Evolutionary conservation across 306 rosid genomes (phyloP).

Genomic region (Clitoria ternatea): DNA sequence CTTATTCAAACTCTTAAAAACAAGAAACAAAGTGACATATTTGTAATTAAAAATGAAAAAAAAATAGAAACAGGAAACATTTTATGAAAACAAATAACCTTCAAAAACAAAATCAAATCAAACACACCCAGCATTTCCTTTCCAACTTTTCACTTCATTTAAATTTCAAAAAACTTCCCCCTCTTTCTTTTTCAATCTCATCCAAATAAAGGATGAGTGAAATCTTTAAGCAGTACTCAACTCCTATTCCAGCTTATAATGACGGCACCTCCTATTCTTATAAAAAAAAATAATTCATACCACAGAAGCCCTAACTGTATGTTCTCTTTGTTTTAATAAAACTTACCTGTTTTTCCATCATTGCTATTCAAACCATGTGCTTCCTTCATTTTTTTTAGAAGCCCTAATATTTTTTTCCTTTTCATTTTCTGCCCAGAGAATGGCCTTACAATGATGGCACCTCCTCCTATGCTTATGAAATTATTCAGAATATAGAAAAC

Average conservation of each 20-base stretch:
- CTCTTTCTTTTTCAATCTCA: not conserved
- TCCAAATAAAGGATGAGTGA: not conserved
- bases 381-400: too few relatives aligned
- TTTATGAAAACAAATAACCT: not conserved
- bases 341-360: too few relatives aligned
- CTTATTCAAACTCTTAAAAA: too few relatives aligned
- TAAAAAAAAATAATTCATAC: too few relatives aligned
- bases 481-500: not conserved
- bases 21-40: too few relatives aligned
- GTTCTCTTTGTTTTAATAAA: too few relatives aligned
- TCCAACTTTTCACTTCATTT: not conserved
- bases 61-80: not conserved
- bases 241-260: too few relatives aligned
- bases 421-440: not conserved
- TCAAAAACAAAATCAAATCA: too few relatives aligned
- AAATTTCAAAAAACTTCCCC: not conserved
- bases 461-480: not conserved
- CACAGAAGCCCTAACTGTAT: too few relatives aligned
- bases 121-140: too few relatives aligned
- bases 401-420: not conserved
- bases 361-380: not conserved
- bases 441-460: not conserved
- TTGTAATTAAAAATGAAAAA: too few relatives aligned
- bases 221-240: not conserved
- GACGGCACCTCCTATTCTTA: too few relatives aligned